Conservation (phyloP, 1,284 basidiomycete genomes). For the Marasmius tenuissimus region DNA sequence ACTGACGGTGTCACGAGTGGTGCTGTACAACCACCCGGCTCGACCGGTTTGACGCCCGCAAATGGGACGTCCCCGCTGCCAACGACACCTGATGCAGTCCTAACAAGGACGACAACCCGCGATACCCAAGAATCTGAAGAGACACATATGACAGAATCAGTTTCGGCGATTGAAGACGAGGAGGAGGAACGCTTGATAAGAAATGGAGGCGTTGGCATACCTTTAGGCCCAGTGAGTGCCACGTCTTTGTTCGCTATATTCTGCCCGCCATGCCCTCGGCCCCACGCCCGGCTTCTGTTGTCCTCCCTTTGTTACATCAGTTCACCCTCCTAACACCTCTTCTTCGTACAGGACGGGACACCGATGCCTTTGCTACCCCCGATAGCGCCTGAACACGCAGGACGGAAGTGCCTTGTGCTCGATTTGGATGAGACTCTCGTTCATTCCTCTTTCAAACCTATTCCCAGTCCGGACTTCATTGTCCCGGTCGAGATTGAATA, state of each 20-base stretch:
- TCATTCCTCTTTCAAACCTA: constrained; percentile 70
- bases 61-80: not conserved
- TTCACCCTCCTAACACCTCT: not conserved
- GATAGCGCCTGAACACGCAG: constrained; percentile 61
- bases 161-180: constrained; percentile 37
- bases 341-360: constrained; percentile 65
- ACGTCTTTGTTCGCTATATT: not conserved
- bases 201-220: constrained; percentile 52
- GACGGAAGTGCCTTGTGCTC: constrained; percentile 84
- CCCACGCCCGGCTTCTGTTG: not conserved
- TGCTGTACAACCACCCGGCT: constrained; percentile 57
- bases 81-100: not conserved
- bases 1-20: constrained; percentile 56
- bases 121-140: constrained; percentile 48
- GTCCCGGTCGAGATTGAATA: constrained; percentile 99
- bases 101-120: constrained; percentile 41
- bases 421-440: constrained; percentile 91
- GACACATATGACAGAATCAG: constrained; percentile 34
- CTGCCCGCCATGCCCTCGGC: not conserved
- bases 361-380: constrained; percentile 80
- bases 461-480: constrained; percentile 95
- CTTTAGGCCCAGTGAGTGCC: constrained; percentile 45
- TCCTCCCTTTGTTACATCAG: not conserved
- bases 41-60: constrained; percentile 28
- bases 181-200: constrained; percentile 50